A percentile compares a stretch with the other conserved stretches of the same genome.
phyloP scores from a whole-genome alignment of 129 eudicot genomes.

The Flaveria robusta region DNA sequence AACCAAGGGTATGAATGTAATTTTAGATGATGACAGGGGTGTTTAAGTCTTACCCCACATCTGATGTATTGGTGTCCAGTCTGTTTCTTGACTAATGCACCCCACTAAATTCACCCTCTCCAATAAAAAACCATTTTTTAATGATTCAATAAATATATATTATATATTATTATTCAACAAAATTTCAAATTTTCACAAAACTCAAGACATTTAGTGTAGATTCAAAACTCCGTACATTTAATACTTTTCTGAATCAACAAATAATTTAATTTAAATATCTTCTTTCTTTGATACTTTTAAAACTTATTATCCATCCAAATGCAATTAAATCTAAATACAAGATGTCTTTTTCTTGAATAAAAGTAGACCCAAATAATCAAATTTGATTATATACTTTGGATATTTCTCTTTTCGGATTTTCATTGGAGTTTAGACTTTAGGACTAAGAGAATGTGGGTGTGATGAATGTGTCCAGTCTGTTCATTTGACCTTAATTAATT shows the following conservation, averaged over 20 bases:
- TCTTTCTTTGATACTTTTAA: too few relatives aligned
- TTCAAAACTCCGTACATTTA: slow-evolving; percentile 4
- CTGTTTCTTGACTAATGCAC: slow-evolving; percentile 52
- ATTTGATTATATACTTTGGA: neutral
- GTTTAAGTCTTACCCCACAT: slow-evolving; percentile 29
- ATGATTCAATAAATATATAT: neutral
- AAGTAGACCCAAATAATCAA: too few relatives aligned
- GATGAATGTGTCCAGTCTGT: slow-evolving; percentile 43
- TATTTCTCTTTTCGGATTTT: neutral
- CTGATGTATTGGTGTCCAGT: slow-evolving; percentile 45
- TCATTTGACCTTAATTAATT: slow-evolving; percentile 44
- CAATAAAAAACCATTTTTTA: slow-evolving; percentile 30
- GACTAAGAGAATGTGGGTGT: slow-evolving; percentile 12
- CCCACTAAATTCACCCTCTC: slow-evolving; percentile 38
- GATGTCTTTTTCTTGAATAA: too few relatives aligned
- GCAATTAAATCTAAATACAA: neutral
- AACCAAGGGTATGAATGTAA: slow-evolving; percentile 32
- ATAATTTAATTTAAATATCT: too few relatives aligned
- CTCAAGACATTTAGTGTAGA: slow-evolving; percentile 32
- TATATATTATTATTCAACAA: slow-evolving; percentile 3
- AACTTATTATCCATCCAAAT: neutral
- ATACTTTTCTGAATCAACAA: neutral
- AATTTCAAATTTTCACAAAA: slow-evolving; percentile 36
- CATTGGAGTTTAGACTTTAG: neutral
- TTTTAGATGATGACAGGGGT: slow-evolving; percentile 28